These are phyloP conservation scores for Aspergillus tubingensis DNA, from an alignment of 2,329 filamentous ascomycete genomes.

Conservation along the genomic window DNA sequence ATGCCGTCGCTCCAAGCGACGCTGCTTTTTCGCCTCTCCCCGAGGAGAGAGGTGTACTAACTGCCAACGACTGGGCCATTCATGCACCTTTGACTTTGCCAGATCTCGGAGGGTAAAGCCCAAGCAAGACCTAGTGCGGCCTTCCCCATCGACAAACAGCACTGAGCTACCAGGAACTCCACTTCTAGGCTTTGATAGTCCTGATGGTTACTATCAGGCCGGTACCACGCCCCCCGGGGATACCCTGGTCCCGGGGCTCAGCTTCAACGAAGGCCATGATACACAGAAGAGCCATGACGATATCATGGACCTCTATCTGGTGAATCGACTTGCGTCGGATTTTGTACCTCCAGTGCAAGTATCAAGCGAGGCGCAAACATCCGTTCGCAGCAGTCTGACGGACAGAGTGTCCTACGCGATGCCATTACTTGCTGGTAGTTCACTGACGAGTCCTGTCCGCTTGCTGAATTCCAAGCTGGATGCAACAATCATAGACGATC, in stretches of 20 bases:
- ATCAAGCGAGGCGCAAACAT: too few relatives aligned
- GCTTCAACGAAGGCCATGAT: not conserved
- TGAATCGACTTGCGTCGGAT: too few relatives aligned
- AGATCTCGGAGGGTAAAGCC: conserved; percentile 1
- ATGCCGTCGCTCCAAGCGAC: conserved; percentile 29
- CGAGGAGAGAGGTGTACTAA: conserved; percentile 15
- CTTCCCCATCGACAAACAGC: not conserved
- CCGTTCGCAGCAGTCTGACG: not conserved
- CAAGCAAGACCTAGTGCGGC: not conserved
- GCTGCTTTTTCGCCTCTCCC: conserved; percentile 19
- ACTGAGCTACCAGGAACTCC: not conserved
- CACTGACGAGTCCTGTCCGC: conserved; percentile 22
- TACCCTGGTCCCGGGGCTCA: not conserved
- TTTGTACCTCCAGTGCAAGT: too few relatives aligned
- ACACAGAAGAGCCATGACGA: not conserved
- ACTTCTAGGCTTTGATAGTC: not conserved
- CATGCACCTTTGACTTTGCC: conserved; percentile 27
- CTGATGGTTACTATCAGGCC: not conserved
- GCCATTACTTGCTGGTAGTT: conserved; percentile 11
- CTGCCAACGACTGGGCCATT: conserved; percentile 22
- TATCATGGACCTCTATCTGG: not conserved
- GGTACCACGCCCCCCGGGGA: not conserved
- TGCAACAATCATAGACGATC: conserved; percentile 20
- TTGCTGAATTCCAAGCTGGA: conserved; percentile 27
- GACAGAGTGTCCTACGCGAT: not conserved